Percentiles rank a stretch among this genome's conserved stretches.
These are phyloP conservation scores for Crinitomyces ghanaensis DNA, from an alignment of 805 yeast species.

Conservation along the genomic window DNA sequence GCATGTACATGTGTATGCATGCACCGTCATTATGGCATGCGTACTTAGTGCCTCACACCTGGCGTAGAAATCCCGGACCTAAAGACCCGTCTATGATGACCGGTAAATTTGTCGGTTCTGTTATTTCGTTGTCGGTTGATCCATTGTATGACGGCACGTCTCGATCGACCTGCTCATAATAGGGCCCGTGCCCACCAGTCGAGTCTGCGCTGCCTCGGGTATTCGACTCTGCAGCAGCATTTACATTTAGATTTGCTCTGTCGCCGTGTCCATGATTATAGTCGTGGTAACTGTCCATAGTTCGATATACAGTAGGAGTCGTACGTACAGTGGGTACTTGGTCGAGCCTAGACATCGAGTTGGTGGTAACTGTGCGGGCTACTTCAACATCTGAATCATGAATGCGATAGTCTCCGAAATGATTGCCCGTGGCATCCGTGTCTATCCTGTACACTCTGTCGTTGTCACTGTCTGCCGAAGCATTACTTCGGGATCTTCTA, in stretches of 20 bases:
- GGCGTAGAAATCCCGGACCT: constrained; percentile 6
- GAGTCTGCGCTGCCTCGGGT: neutral
- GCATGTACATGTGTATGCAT: too few species aligned
- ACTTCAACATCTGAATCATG: constrained; percentile 9
- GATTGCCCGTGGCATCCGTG: too few species aligned
- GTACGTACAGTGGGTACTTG: neutral
- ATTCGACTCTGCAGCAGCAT: neutral
- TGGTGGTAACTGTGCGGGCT: constrained; percentile 1
- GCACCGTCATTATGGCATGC: too few species aligned
- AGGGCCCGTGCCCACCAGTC: neutral
- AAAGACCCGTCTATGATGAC: constrained; percentile 5
- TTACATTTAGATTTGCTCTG: neutral
- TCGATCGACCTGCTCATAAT: too few species aligned
- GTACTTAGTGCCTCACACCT: too few species aligned
- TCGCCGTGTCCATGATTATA: neutral
- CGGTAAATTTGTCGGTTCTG: constrained; percentile 3
- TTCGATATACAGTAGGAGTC: neutral
- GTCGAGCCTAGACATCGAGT: neutral
- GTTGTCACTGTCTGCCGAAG: too few species aligned
- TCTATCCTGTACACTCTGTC: too few species aligned
- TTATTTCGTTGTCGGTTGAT: too few species aligned
- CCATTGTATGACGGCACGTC: too few species aligned
- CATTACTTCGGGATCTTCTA: too few species aligned
- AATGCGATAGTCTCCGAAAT: constrained; percentile 6
- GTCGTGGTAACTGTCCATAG: too few species aligned